Evolutionary conservation across 257 asterid genomes (phyloP).

Genomic region (Pogostemon cablin): DNA sequence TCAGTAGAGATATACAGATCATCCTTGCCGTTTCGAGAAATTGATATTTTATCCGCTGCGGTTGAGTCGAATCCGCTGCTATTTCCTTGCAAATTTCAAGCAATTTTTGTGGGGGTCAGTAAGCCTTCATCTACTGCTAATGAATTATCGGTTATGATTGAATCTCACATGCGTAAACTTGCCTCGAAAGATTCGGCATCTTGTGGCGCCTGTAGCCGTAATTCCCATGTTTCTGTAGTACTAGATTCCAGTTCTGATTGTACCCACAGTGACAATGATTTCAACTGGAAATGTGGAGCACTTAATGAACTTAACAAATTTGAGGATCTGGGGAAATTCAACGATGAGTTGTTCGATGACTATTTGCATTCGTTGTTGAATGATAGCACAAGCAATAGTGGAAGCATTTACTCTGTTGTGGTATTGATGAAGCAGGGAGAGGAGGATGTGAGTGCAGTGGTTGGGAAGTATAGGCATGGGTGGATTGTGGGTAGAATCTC

Average conservation of each 20-base stretch:
- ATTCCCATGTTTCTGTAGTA: constrained; percentile 58
- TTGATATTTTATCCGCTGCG: constrained; percentile 64
- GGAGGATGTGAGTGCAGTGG: constrained; percentile 58
- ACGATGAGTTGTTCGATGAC: constrained; percentile 61
- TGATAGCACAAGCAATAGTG: constrained; percentile 34
- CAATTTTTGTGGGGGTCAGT: constrained; percentile 53
- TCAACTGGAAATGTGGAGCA: constrained; percentile 64
- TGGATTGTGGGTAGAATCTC: constrained; percentile 74
- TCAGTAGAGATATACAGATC: constrained; percentile 92
- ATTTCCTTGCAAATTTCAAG: constrained; percentile 79
- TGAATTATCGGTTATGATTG: constrained; percentile 56
- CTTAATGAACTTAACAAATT: constrained; percentile 45
- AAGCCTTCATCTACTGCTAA: constrained; percentile 36
- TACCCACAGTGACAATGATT: constrained; percentile 31
- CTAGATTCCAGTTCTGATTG: constrained; percentile 56
- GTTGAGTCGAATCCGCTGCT: constrained; percentile 56
- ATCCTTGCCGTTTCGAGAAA: constrained; percentile 85
- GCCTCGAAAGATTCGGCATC: constrained; percentile 37
- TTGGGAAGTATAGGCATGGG: constrained; percentile 87
- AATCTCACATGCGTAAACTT: constrained; percentile 53
- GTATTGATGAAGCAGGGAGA: constrained; percentile 58
- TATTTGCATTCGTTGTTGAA: constrained; percentile 51
- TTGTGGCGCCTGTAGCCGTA: constrained; percentile 66
- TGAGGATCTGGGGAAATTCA: constrained; percentile 36
- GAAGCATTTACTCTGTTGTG: constrained; percentile 64